phyloP scores from a whole-genome alignment of 257 asterid genomes.

The Henckelia pumila region DNA sequence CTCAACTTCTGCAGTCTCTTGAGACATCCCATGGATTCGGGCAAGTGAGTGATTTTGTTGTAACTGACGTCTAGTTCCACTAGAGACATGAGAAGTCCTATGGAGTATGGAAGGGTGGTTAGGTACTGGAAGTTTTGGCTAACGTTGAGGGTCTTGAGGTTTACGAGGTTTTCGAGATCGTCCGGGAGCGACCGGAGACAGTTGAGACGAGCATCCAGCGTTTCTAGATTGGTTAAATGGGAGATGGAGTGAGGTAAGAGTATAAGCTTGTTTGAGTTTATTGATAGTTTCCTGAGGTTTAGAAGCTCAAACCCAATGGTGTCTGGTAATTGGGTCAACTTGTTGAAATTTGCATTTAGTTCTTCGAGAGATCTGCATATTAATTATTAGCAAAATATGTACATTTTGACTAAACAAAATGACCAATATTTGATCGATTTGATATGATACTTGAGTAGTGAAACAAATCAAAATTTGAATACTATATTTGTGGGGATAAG shows the following conservation, averaged over 20 bases:
- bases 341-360: slow-evolving; percentile 79
- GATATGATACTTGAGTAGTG: not conserved
- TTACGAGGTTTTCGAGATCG: slow-evolving; percentile 76
- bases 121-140: slow-evolving; percentile 89
- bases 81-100: slow-evolving; percentile 77
- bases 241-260: slow-evolving; percentile 78
- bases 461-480: not conserved
- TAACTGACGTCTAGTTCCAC: slow-evolving; percentile 78
- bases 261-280: slow-evolving; percentile 72
- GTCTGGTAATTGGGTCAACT: slow-evolving; percentile 62
- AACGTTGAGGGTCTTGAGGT: slow-evolving; percentile 63
- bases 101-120: slow-evolving; percentile 58
- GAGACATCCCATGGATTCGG: slow-evolving; percentile 76
- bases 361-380: slow-evolving; percentile 81
- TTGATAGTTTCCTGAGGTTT: slow-evolving; percentile 58
- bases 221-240: slow-evolving; percentile 69
- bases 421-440: too few relatives aligned
- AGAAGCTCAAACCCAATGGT: slow-evolving; percentile 76
- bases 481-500: slow-evolving; percentile 3
- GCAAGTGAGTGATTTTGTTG: slow-evolving; percentile 60
- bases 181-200: slow-evolving; percentile 76
- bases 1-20: slow-evolving; percentile 66
- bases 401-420: too few relatives aligned
- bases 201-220: slow-evolving; percentile 77
- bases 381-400: not conserved